Evolutionary conservation across 257 asterid species (phyloP).

Genomic region (Gentiana dahurica): DNA sequence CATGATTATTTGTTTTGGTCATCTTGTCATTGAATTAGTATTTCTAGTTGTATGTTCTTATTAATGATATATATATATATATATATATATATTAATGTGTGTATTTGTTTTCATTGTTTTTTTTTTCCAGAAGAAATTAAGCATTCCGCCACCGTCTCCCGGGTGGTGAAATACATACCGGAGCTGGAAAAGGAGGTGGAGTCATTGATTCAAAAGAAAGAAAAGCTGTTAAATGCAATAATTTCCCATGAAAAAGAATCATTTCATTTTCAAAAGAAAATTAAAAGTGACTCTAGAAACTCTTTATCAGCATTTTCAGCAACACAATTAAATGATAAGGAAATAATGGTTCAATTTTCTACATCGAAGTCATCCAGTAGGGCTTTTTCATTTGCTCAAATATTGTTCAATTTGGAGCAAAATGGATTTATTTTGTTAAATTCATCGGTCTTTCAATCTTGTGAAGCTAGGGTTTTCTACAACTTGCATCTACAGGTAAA

Average conservation of each 20-base stretch:
- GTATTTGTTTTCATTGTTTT: too few relatives aligned
- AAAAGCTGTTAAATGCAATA: constrained; percentile 18
- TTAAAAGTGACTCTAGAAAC: background rate
- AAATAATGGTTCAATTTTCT: constrained; percentile 35
- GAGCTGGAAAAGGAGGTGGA: constrained; percentile 54
- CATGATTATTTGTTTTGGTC: too few relatives aligned
- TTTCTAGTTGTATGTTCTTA: too few relatives aligned
- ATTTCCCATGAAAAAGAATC: constrained; percentile 10
- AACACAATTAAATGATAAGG: constrained; percentile 23
- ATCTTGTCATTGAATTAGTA: too few relatives aligned
- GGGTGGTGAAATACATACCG: constrained; percentile 54
- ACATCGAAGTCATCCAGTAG: constrained; percentile 14
- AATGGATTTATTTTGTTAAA: constrained; percentile 33
- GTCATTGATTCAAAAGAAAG: constrained; percentile 26
- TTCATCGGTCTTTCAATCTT: constrained; percentile 40
- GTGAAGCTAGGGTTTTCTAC: constrained; percentile 35
- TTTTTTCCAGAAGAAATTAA: constrained; percentile 36
- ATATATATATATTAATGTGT: too few relatives aligned
- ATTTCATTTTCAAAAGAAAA: constrained; percentile 1
- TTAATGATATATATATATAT: too few relatives aligned
- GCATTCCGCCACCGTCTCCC: constrained; percentile 56
- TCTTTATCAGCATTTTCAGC: constrained; percentile 23
- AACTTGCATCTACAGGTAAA: constrained; percentile 57
- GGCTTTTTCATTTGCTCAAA: constrained; percentile 15
- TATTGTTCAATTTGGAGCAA: constrained; percentile 28